Base-by-base conservation (phyloP, 2,329 filamentous ascomycete genomes). In the Botrytis sinoallii region DNA sequence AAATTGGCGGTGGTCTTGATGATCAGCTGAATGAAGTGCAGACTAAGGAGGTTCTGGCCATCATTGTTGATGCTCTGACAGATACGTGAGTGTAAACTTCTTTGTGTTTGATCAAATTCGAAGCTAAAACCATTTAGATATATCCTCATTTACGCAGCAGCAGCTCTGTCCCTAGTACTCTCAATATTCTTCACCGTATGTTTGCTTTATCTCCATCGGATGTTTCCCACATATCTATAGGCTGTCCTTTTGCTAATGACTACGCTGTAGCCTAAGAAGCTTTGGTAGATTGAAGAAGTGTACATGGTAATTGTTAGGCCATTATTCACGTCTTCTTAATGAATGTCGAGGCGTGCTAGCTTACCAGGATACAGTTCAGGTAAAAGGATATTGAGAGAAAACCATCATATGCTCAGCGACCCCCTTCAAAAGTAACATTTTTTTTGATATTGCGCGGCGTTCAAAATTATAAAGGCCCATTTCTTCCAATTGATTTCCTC, bases 131-230 rank as follows among this genome's bases (percentile, higher is more conserved):
- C 10, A n/a, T 70, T 38, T 70, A 59, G 67, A 18, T 70, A 70
- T 29, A 70, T 70, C 25, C 48, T 70, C 55, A 32, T 70, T 32
- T 52, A 52, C n/a, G 67, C 67, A 57, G 67, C 67, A 7, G 35
- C 44, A 8, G 25, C 55, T 10, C 55, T 59, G 29, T 59, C 55
- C 6, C 29, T 59, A 16, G n/a, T 32, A 18, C 55, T 59, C 55
- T 59, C 55, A 10, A 10, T 59, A 32, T 59, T 59, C 8, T 59
- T 59, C n/a, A 32, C 29, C 14, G 55, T 32, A 59, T 20, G 55
- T 32, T 59, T 29, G n/a, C 29, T 29, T 32, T 29, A 20, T 1
- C 9, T 59, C 18, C 16, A 59, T 18, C 29, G 7, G 29, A 59
- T 16, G 10, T 20, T 32, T 3, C 32, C 16, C 16, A 59, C 52